These are phyloP conservation scores for Lecanicillium sp. DNA, from an alignment of 2,329 filamentous ascomycete species.

Conservation along the genomic window DNA sequence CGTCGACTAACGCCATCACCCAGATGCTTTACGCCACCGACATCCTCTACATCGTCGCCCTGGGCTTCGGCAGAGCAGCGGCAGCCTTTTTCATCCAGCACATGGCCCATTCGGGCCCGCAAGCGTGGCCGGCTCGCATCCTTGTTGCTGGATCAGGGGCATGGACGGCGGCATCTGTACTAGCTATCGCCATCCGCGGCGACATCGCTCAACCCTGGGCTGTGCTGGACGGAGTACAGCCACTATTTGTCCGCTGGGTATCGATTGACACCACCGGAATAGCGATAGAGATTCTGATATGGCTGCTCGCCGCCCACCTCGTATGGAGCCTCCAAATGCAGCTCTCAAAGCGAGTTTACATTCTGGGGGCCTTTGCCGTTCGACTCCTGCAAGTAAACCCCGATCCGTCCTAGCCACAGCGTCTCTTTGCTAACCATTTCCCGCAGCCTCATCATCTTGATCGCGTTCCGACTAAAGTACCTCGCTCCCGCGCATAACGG, in stretches of 20 bases:
- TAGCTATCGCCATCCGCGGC: constrained; percentile 1
- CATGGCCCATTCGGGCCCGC: constrained; percentile 8
- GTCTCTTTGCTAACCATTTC: neutral
- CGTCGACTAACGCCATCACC: too few species aligned
- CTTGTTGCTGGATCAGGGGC: neutral
- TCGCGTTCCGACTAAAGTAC: constrained; percentile 4
- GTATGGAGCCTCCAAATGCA: constrained; percentile 12
- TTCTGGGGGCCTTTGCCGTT: constrained; percentile 8
- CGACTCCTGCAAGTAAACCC: neutral
- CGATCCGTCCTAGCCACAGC: neutral
- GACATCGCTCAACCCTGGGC: constrained; percentile 2
- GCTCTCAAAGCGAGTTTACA: constrained; percentile 10
- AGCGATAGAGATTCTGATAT: neutral
- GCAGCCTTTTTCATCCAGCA: constrained; percentile 9
- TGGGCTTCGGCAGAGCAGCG: constrained; percentile 1
- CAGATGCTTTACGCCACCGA: constrained; percentile 5
- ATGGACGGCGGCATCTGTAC: neutral
- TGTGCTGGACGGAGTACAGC: neutral
- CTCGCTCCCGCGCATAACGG: neutral
- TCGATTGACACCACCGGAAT: neutral
- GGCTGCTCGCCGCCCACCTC: neutral
- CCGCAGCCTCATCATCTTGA: neutral
- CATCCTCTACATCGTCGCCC: neutral
- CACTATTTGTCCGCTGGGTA: constrained; percentile 4
- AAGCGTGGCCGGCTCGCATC: neutral